Base-by-base conservation (phyloP, 345 rosid species). In the Dimocarpus longan region DNA sequence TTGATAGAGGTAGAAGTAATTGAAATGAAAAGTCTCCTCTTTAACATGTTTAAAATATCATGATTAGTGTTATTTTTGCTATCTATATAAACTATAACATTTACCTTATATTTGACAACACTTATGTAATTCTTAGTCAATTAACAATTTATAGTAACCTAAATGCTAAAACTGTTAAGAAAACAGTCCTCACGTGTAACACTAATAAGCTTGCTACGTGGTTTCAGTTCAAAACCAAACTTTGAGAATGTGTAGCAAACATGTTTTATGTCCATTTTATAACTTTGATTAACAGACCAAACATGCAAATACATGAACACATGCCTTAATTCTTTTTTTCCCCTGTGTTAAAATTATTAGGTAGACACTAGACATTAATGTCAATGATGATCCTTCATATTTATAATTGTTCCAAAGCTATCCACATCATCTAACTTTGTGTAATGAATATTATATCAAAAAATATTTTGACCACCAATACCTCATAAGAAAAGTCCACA, bases 401-500 rank as follows among this genome's bases (percentile, higher is more conserved):
- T 46, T 46, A 46, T 46, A 46, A 46, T 46, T 11, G 52, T 46
- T 46, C 52, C 52, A 46, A 46, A 46, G 37, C 52, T 7, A 46
- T 46, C 52, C 52, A 46, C 52, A 46, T 7, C 52, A 6, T 6
- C 12, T 1, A 46, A 56, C 16, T 19, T 54, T 56, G 66, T 10
- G 19, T 54, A 37, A 11, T 8, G 3, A 9, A 13, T 56, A 57
- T 57, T 13, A 32, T 1, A 4, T 52, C 24, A 18, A 43, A 63
- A 52, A 70, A 62, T 71, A 50, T n/a, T 13, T 28, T 40, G 21
- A 75, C 43, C 70, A 40, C 40, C 50, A 24, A 7, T 89, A 93
- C 98, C 98, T 96, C 98, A 73, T 96, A 96, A 62, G 98, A 92
- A 86, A 96, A 96, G 86, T 96, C 99, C 42, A 96, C 97, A 80